Conservation (phyloP, 108 stramenopile species). For the Licmophora abbreviata region DNA sequence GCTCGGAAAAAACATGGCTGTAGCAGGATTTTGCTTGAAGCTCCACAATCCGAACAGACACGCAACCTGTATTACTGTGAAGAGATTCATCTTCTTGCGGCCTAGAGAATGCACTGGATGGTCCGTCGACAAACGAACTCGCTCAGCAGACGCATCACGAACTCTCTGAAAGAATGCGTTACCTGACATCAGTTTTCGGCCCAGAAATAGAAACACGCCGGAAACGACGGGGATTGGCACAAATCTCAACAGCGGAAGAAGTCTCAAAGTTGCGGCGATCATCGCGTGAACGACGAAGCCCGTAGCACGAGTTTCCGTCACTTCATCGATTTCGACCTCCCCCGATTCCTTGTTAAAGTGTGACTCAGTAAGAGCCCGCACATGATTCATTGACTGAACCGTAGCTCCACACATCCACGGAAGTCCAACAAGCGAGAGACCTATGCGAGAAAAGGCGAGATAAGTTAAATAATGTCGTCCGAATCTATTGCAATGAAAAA, state of each 20-base stretch:
- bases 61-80: constrained; percentile 52
- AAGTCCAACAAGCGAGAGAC: constrained; percentile 77
- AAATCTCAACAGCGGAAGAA: constrained; percentile 69
- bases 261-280: constrained; percentile 63
- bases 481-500: background rate
- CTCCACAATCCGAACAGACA: constrained; percentile 81
- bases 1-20: constrained; percentile 93
- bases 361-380: constrained; percentile 80
- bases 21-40: constrained; percentile 83
- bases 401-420: constrained; percentile 99
- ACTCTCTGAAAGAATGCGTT: constrained; percentile 72
- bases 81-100: constrained; percentile 60
- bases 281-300: constrained; percentile 89
- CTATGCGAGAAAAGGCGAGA: constrained; percentile 13
- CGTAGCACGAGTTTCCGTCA: constrained; percentile 87
- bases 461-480: no score
- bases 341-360: constrained; percentile 66
- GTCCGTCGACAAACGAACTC: constrained; percentile 35
- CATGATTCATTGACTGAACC: constrained; percentile 91
- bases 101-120: constrained; percentile 72
- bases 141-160: constrained; percentile 61
- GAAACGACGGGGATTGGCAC: constrained; percentile 92
- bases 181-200: constrained; percentile 79
- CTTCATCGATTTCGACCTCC: constrained; percentile 59
- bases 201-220: constrained; percentile 92